Evolutionary conservation across 768 basidiomycete genomes (phyloP), one percentile per base, ranked within the genome.

Genomic region (Termitomyces sp.): DNA sequence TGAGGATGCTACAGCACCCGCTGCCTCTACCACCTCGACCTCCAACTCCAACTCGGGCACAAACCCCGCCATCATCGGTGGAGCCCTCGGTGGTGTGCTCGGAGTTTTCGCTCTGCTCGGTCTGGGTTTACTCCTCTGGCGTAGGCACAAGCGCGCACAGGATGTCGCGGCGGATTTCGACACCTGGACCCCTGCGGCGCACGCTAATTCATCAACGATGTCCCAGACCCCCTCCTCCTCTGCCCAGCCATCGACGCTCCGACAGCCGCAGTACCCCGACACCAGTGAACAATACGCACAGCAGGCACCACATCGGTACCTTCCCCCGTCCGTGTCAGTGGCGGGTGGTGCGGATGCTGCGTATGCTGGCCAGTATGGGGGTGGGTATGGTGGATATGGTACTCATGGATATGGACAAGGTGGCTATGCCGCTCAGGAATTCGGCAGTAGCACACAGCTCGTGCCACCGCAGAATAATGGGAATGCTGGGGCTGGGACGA

Each of bases 291-390:
- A 47, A 37, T 60, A 61, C 54, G 16, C 49, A 24, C 58, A 60
- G 22, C 58, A 63, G 47, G 42, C 62, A 6, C 49, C 62, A 7
- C 44, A 63, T 56, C 56, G 62, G 24, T 63, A 63, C 22, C 62
- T 44, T 9, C 62, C 62, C 22, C 62, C 62, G 24, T 63, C 62
- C 0, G 27, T 12, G 33, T 22, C 52, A 4, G 27, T 58, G 31
- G 44, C 39, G 2, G 13, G n/a, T 4, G 49, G 18, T 6, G 34
- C 41, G 1, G 39, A 33, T 27, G 20, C 24, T 37, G n/a, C 34
- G 8, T 55, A 58, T 27, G 48, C 30, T 16, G 44, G 22, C 8
- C 53, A 57, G 27, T 60, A 58, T 42, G 44, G 27, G 37, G 52
- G 18, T 1, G 37, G 36, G 7, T 48, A 54, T 41, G 36, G 27